Evolutionary conservation across 306 rosid genomes (phyloP).

Genomic region (Citrullus mucosospermus): DNA sequence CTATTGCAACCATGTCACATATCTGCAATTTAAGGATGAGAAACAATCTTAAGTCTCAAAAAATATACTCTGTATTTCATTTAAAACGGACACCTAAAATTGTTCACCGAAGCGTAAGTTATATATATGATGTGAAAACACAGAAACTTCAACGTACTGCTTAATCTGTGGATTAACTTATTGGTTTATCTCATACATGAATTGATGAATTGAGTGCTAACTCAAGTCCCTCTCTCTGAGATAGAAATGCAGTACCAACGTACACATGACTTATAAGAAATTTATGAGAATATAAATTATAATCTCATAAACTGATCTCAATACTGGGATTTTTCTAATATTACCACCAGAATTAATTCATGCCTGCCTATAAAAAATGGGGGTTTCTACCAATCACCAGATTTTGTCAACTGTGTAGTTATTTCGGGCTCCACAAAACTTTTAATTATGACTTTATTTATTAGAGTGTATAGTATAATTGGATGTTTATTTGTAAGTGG

Average conservation of each 20-base stretch:
- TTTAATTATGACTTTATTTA: neutral
- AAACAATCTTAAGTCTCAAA: conserved; percentile 11
- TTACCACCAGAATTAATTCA: neutral
- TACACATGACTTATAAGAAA: neutral
- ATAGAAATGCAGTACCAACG: neutral
- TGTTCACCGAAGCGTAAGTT: neutral
- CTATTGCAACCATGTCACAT: conserved; percentile 96
- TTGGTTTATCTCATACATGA: neutral
- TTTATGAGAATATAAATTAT: neutral
- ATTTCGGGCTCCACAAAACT: neutral
- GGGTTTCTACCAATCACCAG: neutral
- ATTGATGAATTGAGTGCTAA: neutral
- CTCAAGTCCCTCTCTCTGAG: neutral
- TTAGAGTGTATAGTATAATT: neutral
- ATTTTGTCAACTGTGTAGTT: neutral
- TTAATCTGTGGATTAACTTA: neutral
- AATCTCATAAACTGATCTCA: neutral
- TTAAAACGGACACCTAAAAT: neutral
- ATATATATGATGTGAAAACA: neutral
- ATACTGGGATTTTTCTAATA: neutral
- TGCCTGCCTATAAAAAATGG: neutral
- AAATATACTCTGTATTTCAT: neutral
- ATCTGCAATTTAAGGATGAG: conserved; percentile 43
- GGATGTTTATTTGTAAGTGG: neutral
- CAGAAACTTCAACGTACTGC: neutral